A percentile compares a stretch with the other conserved stretches of the same genome.
These are phyloP conservation scores for Picocystis salinarum DNA, from an alignment of 139 green algal species.

Conservation along the genomic window DNA sequence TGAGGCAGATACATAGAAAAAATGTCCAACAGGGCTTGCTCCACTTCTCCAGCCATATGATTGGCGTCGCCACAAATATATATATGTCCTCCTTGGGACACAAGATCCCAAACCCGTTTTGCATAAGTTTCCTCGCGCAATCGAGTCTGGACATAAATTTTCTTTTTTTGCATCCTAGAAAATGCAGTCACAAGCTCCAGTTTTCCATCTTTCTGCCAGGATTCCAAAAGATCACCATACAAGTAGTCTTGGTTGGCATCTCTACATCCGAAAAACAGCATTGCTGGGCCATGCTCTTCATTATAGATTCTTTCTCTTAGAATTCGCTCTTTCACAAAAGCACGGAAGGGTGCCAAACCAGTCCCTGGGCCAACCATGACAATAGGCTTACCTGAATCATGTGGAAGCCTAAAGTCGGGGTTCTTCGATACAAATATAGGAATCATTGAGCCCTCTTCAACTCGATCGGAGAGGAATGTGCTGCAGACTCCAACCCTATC, in stretches of 20 bases:
- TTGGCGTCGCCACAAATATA: constrained; percentile 76
- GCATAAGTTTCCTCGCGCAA: constrained; percentile 15
- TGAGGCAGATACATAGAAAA: constrained; percentile 11
- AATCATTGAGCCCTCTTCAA: constrained; percentile 14
- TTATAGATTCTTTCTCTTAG: not conserved
- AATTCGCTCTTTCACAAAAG: constrained; percentile 33
- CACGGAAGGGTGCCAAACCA: constrained; percentile 68
- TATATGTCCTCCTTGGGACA: constrained; percentile 50
- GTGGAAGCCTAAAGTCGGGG: constrained; percentile 66
- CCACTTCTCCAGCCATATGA: constrained; percentile 47
- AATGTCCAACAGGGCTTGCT: constrained; percentile 23
- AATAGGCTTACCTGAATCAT: constrained; percentile 35
- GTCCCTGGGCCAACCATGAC: constrained; percentile 85
- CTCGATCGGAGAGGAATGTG: constrained; percentile 36
- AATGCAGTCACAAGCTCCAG: constrained; percentile 62
- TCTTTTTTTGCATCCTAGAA: constrained; percentile 37
- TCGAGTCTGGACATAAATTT: not conserved
- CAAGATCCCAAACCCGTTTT: constrained; percentile 43
- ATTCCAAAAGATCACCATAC: constrained; percentile 45
- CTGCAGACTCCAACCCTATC: constrained; percentile 48
- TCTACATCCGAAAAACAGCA: constrained; percentile 76
- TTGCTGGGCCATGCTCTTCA: constrained; percentile 11
- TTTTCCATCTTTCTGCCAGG: constrained; percentile 27
- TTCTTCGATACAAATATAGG: constrained; percentile 58
- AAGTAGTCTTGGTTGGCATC: constrained; percentile 64